phyloP scores from a whole-genome alignment of 2,329 filamentous ascomycete species.

The Pseudogymnoascus pannorum region DNA sequence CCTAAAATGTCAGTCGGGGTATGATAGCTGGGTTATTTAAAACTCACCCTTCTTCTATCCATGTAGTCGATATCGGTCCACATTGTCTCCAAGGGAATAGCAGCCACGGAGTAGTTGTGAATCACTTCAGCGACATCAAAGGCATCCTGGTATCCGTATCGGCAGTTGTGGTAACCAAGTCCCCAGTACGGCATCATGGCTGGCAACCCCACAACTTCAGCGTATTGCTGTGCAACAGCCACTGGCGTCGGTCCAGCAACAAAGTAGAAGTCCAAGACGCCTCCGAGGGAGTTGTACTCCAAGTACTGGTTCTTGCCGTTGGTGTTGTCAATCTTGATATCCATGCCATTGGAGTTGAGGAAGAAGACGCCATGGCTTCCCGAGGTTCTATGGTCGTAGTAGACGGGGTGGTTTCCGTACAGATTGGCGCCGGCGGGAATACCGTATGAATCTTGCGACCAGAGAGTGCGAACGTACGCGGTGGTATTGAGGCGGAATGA shows the following conservation, averaged over 20 bases:
- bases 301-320: slow-evolving; percentile 54
- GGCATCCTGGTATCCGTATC: slow-evolving; percentile 56
- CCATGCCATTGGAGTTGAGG: slow-evolving; percentile 69
- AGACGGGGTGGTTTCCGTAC: slow-evolving; percentile 57
- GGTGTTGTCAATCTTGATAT: slow-evolving; percentile 64
- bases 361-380: slow-evolving; percentile 61
- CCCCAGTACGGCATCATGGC: slow-evolving; percentile 59
- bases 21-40: background rate
- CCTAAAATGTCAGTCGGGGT: slow-evolving; percentile 13
- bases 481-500: slow-evolving; percentile 49
- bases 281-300: slow-evolving; percentile 73
- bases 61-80: slow-evolving; percentile 61
- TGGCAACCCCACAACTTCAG: slow-evolving; percentile 47
- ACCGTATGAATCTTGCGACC: slow-evolving; percentile 52
- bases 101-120: slow-evolving; percentile 57
- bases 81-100: slow-evolving; percentile 63
- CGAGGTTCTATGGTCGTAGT: slow-evolving; percentile 52
- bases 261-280: slow-evolving; percentile 67
- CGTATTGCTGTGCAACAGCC: slow-evolving; percentile 52
- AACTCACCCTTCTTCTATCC: slow-evolving; percentile 38
- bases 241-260: slow-evolving; percentile 51
- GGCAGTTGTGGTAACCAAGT: slow-evolving; percentile 56
- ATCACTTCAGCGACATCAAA: slow-evolving; percentile 61
- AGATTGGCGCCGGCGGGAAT: slow-evolving; percentile 50
- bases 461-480: slow-evolving; percentile 55